Percentiles rank a stretch among this genome's conserved stretches.
These are phyloP conservation scores for Puccinia novopanici DNA, from an alignment of 1,284 basidiomycete genomes.

Conservation along the genomic window DNA sequence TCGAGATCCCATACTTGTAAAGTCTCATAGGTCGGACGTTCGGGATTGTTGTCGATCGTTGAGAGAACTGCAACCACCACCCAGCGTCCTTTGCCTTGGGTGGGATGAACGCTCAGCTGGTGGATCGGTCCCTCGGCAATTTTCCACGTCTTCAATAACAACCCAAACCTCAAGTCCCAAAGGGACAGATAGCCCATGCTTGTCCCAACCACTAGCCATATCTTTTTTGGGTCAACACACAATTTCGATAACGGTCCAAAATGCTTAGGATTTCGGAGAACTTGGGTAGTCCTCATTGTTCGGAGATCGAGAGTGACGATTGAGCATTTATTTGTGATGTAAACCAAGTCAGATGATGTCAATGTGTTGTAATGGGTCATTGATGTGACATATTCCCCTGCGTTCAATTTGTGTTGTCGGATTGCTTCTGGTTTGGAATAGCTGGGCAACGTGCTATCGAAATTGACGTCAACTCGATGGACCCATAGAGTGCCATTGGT, in stretches of 20 bases:
- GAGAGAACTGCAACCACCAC: conserved; percentile 75
- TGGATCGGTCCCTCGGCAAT: conserved; percentile 66
- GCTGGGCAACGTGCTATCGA: conserved; percentile 58
- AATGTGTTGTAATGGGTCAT: conserved; percentile 59
- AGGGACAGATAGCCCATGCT: conserved; percentile 77
- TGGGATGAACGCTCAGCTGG: conserved; percentile 76
- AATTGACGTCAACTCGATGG: conserved; percentile 59
- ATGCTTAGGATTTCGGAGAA: conserved; percentile 79
- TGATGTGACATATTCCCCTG: conserved; percentile 58
- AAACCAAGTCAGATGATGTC: conserved; percentile 65
- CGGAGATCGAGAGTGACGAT: conserved; percentile 81
- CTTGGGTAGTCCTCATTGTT: conserved; percentile 75
- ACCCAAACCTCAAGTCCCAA: conserved; percentile 91
- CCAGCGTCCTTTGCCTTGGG: conserved; percentile 75
- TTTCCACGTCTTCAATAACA: conserved; percentile 84
- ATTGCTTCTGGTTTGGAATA: conserved; percentile 60
- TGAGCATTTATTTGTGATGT: conserved; percentile 77
- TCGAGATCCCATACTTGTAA: conserved; percentile 58
- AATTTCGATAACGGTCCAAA: conserved; percentile 81
- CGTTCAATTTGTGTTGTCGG: conserved; percentile 58
- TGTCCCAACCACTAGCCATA: conserved; percentile 87
- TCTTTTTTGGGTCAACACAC: conserved; percentile 75
- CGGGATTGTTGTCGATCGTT: conserved; percentile 48
- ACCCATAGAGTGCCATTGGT: conserved; percentile 60
- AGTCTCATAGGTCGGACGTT: conserved; percentile 51